Percentiles rank a stretch among this genome's conserved stretches.
Evolutionary conservation across 2,329 filamentous ascomycete species (phyloP).

Genomic region (Nothomitra cinnamomea): DNA sequence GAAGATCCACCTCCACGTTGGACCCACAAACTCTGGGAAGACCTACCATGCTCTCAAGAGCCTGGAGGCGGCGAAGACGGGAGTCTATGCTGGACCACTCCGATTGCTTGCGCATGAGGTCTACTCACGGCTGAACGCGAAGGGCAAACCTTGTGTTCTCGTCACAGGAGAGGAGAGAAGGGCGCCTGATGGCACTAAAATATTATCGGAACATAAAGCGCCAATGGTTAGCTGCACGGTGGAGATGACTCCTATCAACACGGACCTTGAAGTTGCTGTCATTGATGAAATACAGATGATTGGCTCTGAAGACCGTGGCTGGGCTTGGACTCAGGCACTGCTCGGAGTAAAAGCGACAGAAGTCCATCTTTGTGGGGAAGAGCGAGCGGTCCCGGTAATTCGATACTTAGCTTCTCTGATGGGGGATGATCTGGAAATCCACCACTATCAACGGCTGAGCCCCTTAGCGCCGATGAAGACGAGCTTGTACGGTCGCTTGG

Average conservation of each 20-base stretch:
- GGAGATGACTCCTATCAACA: conserved; percentile 57
- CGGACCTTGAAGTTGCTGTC: conserved; percentile 70
- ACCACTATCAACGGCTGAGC: conserved; percentile 70
- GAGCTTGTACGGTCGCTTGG: conserved; percentile 47
- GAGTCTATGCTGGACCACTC: conserved; percentile 82
- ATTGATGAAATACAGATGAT: conserved; percentile 99
- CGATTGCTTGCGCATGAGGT: conserved; percentile 84
- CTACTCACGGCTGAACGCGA: conserved; percentile 69
- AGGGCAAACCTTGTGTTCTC: conserved; percentile 60
- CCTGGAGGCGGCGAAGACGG: conserved; percentile 56
- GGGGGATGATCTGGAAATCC: conserved; percentile 69
- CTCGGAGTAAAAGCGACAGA: conserved; percentile 77
- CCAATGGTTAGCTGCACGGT: conserved; percentile 75
- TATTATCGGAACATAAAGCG: conserved; percentile 19
- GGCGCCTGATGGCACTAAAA: conserved; percentile 31
- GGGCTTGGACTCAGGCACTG: conserved; percentile 86
- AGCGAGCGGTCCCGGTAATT: conserved; percentile 63
- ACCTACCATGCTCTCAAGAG: conserved; percentile 85
- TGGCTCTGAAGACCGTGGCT: conserved; percentile 59
- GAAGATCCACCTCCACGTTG: conserved; percentile 81
- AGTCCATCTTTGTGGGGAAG: conserved; percentile 85
- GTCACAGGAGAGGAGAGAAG: conserved; percentile 84
- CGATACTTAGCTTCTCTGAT: conserved; percentile 57
- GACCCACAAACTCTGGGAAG: conserved; percentile 95
- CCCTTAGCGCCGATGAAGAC: conserved; percentile 48